Conservation (phyloP, 1,284 basidiomycete species). For the Ceratobasidium sp. region DNA sequence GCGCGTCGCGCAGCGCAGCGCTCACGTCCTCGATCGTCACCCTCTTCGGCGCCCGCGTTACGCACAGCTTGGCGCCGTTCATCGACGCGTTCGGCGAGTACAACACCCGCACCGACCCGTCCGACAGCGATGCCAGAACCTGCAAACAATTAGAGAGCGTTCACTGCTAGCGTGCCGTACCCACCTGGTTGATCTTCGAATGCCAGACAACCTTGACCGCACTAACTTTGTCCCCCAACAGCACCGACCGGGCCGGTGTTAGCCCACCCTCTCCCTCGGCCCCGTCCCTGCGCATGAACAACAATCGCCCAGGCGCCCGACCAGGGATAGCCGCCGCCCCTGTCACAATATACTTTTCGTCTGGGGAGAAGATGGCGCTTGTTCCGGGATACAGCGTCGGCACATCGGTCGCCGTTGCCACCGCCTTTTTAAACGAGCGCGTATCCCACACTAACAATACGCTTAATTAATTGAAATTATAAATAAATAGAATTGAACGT, state of each 20-base stretch:
- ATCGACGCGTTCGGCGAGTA: slow-evolving; percentile 89
- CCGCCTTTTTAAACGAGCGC: slow-evolving; percentile 85
- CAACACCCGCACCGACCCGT: slow-evolving; percentile 86
- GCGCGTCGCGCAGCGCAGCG: slow-evolving; percentile 78
- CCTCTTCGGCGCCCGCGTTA: slow-evolving; percentile 79
- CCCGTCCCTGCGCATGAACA: slow-evolving; percentile 76
- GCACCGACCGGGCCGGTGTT: slow-evolving; percentile 51
- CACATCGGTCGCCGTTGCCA: slow-evolving; percentile 69
- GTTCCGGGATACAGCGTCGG: slow-evolving; percentile 89
- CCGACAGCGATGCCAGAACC: slow-evolving; percentile 89
- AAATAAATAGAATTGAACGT: slow-evolving; percentile 57
- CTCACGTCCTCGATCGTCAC: slow-evolving; percentile 85
- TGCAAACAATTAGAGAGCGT: slow-evolving; percentile 51
- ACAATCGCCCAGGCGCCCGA: slow-evolving; percentile 71
- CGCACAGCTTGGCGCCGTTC: slow-evolving; percentile 90
- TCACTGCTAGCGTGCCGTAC: slow-evolving; percentile 47
- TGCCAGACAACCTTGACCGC: slow-evolving; percentile 94
- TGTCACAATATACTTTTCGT: slow-evolving; percentile 86
- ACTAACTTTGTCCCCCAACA: slow-evolving; percentile 73
- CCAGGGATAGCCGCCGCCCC: slow-evolving; percentile 74
- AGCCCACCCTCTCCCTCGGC: slow-evolving; percentile 62
- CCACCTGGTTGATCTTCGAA: slow-evolving; percentile 95
- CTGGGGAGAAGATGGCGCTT: slow-evolving; percentile 92
- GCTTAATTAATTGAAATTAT: not conserved
- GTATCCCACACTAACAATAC: slow-evolving; percentile 88